phyloP scores from a whole-genome alignment of 305 asterid genomes.

The Fraxinus greggii region DNA sequence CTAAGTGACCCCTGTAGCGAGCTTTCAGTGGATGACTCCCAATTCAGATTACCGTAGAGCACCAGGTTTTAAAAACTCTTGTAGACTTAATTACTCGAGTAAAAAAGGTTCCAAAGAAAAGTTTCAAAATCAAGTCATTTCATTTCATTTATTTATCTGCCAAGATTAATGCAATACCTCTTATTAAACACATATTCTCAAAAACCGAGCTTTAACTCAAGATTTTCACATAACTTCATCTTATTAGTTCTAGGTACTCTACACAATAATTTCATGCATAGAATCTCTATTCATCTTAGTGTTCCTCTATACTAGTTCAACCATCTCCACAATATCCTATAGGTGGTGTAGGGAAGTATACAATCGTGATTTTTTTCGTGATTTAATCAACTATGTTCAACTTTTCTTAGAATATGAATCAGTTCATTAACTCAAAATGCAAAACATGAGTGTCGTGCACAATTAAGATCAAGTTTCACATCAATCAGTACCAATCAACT shows the following conservation, averaged over 20 bases:
- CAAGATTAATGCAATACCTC: background rate
- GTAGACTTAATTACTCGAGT: background rate
- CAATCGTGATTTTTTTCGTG: background rate
- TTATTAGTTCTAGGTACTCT: background rate
- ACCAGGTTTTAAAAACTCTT: background rate
- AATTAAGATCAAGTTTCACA: background rate
- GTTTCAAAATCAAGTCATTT: background rate
- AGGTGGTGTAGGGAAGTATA: background rate
- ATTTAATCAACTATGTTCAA: background rate
- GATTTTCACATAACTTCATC: background rate
- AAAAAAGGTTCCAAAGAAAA: background rate
- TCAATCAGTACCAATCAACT: background rate
- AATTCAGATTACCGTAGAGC: background rate
- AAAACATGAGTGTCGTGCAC: background rate
- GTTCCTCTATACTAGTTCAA: background rate
- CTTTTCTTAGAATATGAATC: background rate
- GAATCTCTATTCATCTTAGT: background rate
- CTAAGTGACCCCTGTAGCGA: background rate
- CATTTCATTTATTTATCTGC: background rate
- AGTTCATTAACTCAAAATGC: background rate
- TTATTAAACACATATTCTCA: background rate
- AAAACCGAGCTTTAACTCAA: background rate
- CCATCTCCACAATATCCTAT: background rate
- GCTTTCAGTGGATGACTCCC: background rate
- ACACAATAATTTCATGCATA: background rate